Evolutionary conservation across 1,284 basidiomycete species (phyloP), one percentile per base, ranked within the genome.

Genomic region (Uromyces viciae-fabae): DNA sequence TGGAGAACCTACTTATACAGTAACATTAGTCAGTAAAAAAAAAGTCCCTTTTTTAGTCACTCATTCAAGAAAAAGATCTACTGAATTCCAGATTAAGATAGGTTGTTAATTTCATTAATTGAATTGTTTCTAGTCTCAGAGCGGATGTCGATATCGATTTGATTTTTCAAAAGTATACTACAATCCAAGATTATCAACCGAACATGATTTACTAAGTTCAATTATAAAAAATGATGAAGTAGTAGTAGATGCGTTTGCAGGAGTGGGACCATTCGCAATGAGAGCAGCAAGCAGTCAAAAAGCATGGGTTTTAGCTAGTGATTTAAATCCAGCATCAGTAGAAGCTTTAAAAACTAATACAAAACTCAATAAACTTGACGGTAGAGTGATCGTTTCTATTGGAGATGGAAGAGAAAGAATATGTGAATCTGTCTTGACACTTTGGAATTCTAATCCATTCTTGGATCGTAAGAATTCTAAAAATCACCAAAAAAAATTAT

Each of bases 141-240:
- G 91, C 8, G 90, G 91, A 83, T 98, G 95, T 86, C 88, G 87
- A 19, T 99, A 98, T 86, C 91, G 90, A 0, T 98, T 99, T 84
- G 95, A 99, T 86, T 99, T 99, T 85, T 91, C 93, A 11, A 89
- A 91, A 84, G 97, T 99, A 2, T 99, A 99, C 87, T 99, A 95
- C 95, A 99, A 99, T 87, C 96, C 95, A 25, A 90, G 97, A 25
- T 87, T 99, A 46, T 93, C 94, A 82, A 91, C 91, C 0, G 97
- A 99, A 85, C 97, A 99, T 84, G 91, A 91, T 49, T 90, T 95
- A 3, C 88, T 99, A 19, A 91, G 98, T 54, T 85, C 89, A 25
- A 82, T 88, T 31, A 92, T 85, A 64, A 88, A 98, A 86, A 85
- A 88, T 33, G 89, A 90, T 0, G 92, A 95, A 78, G 90, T 91